Evolutionary conservation across 75 land plant genomes (phyloP), one percentile per base, ranked within the genome.

Genomic region (Cryptomeria japonica): DNA sequence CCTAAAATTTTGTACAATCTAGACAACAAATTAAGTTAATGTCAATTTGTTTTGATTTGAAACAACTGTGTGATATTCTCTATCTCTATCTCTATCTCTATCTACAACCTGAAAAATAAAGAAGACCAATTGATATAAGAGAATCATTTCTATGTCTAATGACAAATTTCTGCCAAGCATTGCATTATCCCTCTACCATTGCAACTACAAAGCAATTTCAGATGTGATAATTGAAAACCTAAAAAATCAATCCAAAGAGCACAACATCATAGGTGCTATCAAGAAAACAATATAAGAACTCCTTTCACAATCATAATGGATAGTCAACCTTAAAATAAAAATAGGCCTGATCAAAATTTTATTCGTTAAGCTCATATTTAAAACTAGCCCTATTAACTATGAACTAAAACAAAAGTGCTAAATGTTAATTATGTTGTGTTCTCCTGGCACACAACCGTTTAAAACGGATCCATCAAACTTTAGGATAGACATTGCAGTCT

Each of bases 31-130:
- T n/a, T n/a, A n/a, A n/a, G n/a, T n/a, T n/a, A n/a, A n/a, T n/a
- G n/a, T n/a, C n/a, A n/a, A n/a, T n/a, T n/a, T n/a, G n/a, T n/a
- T n/a, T n/a, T n/a, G n/a, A n/a, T n/a, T n/a, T n/a, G n/a, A n/a
- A n/a, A n/a, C n/a, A n/a, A n/a, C n/a, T n/a, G n/a, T n/a, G n/a
- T n/a, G n/a, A n/a, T n/a, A n/a, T n/a, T n/a, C n/a, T n/a, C n/a
- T n/a, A n/a, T n/a, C n/a, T n/a, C n/a, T n/a, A n/a, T n/a, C n/a
- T n/a, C n/a, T n/a, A n/a, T n/a, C n/a, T n/a, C n/a, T n/a, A 86
- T 93, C 88, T 16, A 89, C 89, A 46, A 92, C 93, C 93, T 92
- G 93, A 86, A 90, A 51, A 70, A 56, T 28, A 0, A 61, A 36
- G 47, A 85, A 36, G 22, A 41, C n/a, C 49, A 83, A 14, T 22